phyloP scores from a whole-genome alignment of 2,329 filamentous ascomycete genomes.

The Diaporthe destruens region DNA sequence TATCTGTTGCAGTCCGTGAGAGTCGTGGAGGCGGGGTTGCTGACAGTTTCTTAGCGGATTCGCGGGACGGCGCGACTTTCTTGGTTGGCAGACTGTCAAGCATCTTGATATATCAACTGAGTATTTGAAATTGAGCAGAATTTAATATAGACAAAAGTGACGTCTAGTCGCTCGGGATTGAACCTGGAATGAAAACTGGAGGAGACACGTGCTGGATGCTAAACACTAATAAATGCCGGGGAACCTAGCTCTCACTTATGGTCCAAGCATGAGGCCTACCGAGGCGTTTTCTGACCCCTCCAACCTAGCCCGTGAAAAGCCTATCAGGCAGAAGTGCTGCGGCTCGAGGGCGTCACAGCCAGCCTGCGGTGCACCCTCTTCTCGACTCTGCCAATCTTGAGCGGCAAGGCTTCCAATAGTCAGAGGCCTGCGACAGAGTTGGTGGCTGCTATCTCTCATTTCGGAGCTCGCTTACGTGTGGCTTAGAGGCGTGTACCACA shows the following conservation, averaged over 20 bases:
- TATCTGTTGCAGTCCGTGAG: not conserved
- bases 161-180: not conserved
- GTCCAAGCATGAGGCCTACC: not conserved
- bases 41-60: not conserved
- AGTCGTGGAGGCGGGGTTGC: not conserved
- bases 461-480: not conserved
- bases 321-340: conserved; percentile 4
- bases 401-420: not conserved
- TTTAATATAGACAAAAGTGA: not conserved
- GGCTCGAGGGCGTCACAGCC: not conserved
- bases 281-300: not conserved
- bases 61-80: not conserved
- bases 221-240: not conserved
- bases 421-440: not conserved
- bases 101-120: not conserved
- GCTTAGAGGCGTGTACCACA: not conserved
- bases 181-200: not conserved
- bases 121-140: not conserved
- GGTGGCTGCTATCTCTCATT: not conserved
- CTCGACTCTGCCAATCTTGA: not conserved
- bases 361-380: not conserved
- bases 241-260: not conserved
- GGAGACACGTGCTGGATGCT: not conserved
- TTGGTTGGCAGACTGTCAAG: not conserved
- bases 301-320: not conserved